Evolutionary conservation across 768 basidiomycete genomes (phyloP), one percentile per base, ranked within the genome.

Genomic region (Fomitopsis serialis): DNA sequence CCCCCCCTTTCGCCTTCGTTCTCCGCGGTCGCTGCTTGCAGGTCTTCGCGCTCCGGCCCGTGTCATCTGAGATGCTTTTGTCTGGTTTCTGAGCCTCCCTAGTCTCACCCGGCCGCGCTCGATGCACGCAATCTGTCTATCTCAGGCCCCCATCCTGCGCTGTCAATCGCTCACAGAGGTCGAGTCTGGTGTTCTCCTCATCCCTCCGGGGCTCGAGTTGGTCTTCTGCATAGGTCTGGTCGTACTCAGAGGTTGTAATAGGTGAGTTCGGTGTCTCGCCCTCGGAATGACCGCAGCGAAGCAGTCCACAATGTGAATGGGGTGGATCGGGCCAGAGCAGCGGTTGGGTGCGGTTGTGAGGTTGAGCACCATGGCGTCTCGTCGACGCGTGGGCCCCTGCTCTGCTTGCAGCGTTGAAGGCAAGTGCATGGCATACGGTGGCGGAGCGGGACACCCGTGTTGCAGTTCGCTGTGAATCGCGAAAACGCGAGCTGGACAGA

Each of bases 81-180:
- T 47, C 56, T 54, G 37, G 49, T 32, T 40, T 44, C 55, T 62
- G 59, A 54, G 49, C 45, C 32, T 56, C 2, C 55, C 56, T 17
- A 53, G 17, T 47, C 13, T 40, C 37, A 7, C 11, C 35, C 35
- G 65, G 61, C 53, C 47, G 21, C 59, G 42, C 55, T 72, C 70
- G 68, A 78, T 77, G 77, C 74, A 68, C 70, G 74, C 77, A 54
- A 70, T 81, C 62, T 92, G 89, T 69, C 72, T 91, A 56, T 90
- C 89, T 27, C 71, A 79, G 35, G 79, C 83, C 54, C 69, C 85
- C 37, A 86, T 81, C 57, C 79, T 92, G 57, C 89, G 89, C 55
- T 92, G 89, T 65, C 67, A 78, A 56, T 73, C 76, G 42, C 74
- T 86, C 53, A 70, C 74, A 48, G 61, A 54, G 45, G 58, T 70